These are phyloP conservation scores for Solanum hybrid DNA, from an alignment of 305 asterid genomes.

Conservation along the genomic window DNA sequence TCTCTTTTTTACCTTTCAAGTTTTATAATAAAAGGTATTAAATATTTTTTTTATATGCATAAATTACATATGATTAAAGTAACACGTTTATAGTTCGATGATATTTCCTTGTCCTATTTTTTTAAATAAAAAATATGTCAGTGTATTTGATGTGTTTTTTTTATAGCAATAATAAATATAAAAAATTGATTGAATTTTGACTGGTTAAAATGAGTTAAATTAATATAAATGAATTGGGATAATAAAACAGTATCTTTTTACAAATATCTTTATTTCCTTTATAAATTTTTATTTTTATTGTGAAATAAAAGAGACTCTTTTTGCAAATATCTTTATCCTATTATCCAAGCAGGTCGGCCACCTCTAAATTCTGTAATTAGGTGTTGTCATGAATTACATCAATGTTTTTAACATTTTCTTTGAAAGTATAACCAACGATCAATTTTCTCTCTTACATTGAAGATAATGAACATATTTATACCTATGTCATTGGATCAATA, in stretches of 20 bases:
- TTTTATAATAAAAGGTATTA: not conserved
- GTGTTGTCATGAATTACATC: not conserved
- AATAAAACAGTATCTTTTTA: too few relatives aligned
- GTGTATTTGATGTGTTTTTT: too few relatives aligned
- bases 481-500: not conserved
- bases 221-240: too few relatives aligned
- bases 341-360: not conserved
- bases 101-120: not conserved
- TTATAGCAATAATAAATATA: too few relatives aligned
- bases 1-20: not conserved
- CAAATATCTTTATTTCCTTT: too few relatives aligned
- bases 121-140: too few relatives aligned
- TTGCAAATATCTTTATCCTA: not conserved
- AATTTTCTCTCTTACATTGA: not conserved
- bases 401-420: not conserved
- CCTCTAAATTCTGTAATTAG: not conserved
- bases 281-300: too few relatives aligned
- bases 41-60: not conserved
- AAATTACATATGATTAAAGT: not conserved
- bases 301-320: too few relatives aligned
- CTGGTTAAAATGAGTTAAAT: too few relatives aligned
- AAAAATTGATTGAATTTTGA: too few relatives aligned
- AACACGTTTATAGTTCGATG: not conserved
- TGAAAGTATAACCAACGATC: not conserved
- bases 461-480: not conserved